Evolutionary conservation across 495 filamentous ascomycete species (phyloP), one percentile per base, ranked within the genome.

Genomic region (Chaetomidium leptoderma): DNA sequence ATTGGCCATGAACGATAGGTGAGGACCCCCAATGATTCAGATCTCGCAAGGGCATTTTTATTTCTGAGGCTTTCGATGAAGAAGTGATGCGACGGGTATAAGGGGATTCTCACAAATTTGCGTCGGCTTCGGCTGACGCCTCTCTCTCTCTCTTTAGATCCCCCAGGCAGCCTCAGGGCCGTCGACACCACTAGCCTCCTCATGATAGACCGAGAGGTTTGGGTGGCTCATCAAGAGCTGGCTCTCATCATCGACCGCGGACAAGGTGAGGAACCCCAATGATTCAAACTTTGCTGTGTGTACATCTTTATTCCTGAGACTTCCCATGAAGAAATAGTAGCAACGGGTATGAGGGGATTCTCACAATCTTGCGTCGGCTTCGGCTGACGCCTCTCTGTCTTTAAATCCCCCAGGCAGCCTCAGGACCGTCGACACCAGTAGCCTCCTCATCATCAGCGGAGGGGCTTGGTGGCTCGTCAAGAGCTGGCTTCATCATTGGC

Each of bases 401-500:
- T 24, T 19, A 44, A 19, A 44, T 26, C 17, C 19, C 6, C 19
- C 21, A 4, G 6, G 21, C 19, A 24, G 23, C 40, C 40, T 44
- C 40, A 44, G 40, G 19, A 7, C 21, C 21, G 19, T 14, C 19
- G 40, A 23, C 23, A 14, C 11, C 11, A 14, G n/a, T n/a, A n/a
- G n/a, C n/a, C n/a, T n/a, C n/a, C n/a, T n/a, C n/a, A n/a, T n/a
- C n/a, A n/a, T n/a, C n/a, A n/a, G n/a, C n/a, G n/a, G n/a, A n/a
- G n/a, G n/a, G n/a, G n/a, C n/a, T n/a, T n/a, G n/a, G n/a, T n/a
- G n/a, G n/a, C n/a, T n/a, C n/a, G n/a, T n/a, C n/a, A n/a, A n/a
- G n/a, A n/a, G n/a, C n/a, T n/a, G n/a, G n/a, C n/a, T n/a, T 44
- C 40, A 44, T 44, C 40, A 44, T 44, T 6, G 23, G 40, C 40